Conservation (phyloP, 768 basidiomycete genomes). For the Macrolepiota dolichaula region DNA sequence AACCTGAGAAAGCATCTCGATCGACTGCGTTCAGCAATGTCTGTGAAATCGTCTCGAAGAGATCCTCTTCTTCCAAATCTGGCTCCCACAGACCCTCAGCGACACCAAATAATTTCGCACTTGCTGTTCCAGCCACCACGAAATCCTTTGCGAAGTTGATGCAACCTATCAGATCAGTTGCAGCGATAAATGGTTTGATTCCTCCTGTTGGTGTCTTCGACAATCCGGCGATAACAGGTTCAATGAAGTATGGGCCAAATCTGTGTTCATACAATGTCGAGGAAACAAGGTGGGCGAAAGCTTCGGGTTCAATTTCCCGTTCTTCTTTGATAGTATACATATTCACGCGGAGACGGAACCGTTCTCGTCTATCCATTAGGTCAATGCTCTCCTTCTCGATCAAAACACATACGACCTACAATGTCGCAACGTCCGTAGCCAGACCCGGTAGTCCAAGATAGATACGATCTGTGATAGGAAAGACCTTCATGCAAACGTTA, state of each 20-base stretch:
- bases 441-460: conserved; percentile 91
- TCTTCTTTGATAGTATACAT: conserved; percentile 99
- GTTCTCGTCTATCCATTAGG: conserved; percentile 63
- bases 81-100: conserved; percentile 99
- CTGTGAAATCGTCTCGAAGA: conserved; percentile 98
- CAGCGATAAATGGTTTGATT: conserved; percentile 90
- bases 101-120: conserved; percentile 90
- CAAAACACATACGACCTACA: conserved; percentile 43
- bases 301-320: conserved; percentile 92
- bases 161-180: conserved; percentile 92
- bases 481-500: conserved; percentile 50
- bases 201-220: conserved; percentile 68
- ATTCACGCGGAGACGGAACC: conserved; percentile 91
- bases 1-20: conserved; percentile 94
- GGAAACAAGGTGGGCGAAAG: conserved; percentile 92
- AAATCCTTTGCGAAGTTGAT: conserved; percentile 96
- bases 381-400: conserved; percentile 8
- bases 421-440: conserved; percentile 88
- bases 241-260: conserved; percentile 95
- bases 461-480: conserved; percentile 89
- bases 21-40: conserved; percentile 94
- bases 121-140: conserved; percentile 92
- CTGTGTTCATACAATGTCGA: conserved; percentile 94
- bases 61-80: conserved; percentile 90
- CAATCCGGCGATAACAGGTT: conserved; percentile 94